Evolutionary conservation across 495 filamentous ascomycete species (phyloP).

Genomic region (Cercophora scortea): DNA sequence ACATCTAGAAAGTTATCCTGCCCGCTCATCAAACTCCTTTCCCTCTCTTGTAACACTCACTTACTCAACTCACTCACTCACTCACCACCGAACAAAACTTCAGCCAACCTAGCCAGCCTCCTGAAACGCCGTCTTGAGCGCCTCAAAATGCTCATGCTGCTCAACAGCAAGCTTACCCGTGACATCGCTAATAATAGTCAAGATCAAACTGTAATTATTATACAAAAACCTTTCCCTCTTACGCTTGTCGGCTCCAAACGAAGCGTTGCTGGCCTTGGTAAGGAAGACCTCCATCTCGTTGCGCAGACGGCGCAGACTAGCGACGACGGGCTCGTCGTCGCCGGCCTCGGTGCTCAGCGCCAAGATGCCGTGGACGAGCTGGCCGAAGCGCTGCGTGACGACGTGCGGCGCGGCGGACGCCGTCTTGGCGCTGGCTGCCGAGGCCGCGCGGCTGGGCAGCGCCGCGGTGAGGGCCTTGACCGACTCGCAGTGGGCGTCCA

Average conservation of each 20-base stretch:
- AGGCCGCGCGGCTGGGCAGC: constrained; percentile 35
- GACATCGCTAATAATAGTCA: constrained; percentile 84
- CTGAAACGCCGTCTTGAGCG: constrained; percentile 42
- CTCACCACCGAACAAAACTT: not conserved
- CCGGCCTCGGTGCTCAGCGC: constrained; percentile 76
- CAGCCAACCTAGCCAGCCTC: constrained; percentile 29
- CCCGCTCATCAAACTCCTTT: too few species aligned
- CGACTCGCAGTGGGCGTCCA: constrained; percentile 87
- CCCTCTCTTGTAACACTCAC: too few species aligned
- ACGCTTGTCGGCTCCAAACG: constrained; percentile 58
- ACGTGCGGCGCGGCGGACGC: constrained; percentile 85
- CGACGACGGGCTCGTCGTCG: constrained; percentile 85
- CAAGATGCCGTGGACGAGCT: constrained; percentile 78
- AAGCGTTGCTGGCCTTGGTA: constrained; percentile 52
- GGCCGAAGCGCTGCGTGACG: constrained; percentile 86
- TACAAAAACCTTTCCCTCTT: constrained; percentile 82
- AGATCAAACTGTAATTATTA: constrained; percentile 88
- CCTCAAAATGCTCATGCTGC: constrained; percentile 61
- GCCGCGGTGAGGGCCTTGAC: constrained; percentile 52
- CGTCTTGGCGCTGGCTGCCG: constrained; percentile 49
- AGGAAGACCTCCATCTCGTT: constrained; percentile 74
- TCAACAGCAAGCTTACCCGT: constrained; percentile 72
- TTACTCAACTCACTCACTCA: not conserved
- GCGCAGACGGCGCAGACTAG: constrained; percentile 66
- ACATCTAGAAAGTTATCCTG: too few species aligned